Evolutionary conservation across 805 yeast genomes (phyloP).

Genomic region (Groenewaldozyma salmanticensis): DNA sequence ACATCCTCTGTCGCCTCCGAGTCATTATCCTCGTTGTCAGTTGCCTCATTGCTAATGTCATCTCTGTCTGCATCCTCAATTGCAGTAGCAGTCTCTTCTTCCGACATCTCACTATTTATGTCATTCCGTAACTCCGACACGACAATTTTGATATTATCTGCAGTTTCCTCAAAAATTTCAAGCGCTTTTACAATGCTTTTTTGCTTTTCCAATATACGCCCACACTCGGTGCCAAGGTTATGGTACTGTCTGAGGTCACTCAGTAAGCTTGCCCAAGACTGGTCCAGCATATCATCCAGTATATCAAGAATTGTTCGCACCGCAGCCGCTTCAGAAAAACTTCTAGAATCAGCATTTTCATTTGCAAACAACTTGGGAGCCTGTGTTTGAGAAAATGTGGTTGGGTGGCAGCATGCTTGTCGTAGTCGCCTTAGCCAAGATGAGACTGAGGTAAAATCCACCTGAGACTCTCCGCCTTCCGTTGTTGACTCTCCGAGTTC

Average conservation of each 20-base stretch:
- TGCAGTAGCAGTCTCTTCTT: slow-evolving; percentile 6
- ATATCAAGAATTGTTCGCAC: slow-evolving; percentile 57
- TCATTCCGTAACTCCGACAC: neutral
- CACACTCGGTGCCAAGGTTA: slow-evolving; percentile 44
- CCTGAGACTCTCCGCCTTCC: neutral
- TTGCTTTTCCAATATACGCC: slow-evolving; percentile 55
- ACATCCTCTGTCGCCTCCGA: slow-evolving; percentile 18
- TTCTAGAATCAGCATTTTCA: too few species aligned
- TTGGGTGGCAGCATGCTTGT: slow-evolving; percentile 76
- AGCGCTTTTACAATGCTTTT: slow-evolving; percentile 45
- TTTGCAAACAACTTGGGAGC: too few species aligned
- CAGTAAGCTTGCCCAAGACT: slow-evolving; percentile 40
- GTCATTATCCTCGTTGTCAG: slow-evolving; percentile 10
- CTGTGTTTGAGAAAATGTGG: too few species aligned
- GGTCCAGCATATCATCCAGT: slow-evolving; percentile 50
- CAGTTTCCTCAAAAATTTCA: slow-evolving; percentile 33
- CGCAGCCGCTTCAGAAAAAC: slow-evolving; percentile 24
- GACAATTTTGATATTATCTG: slow-evolving; percentile 4
- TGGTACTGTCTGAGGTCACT: slow-evolving; percentile 41
- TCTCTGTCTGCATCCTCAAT: slow-evolving; percentile 8
- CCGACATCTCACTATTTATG: slow-evolving; percentile 8
- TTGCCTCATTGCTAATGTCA: slow-evolving; percentile 20
- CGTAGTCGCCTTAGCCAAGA: slow-evolving; percentile 64
- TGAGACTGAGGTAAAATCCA: slow-evolving; percentile 34
- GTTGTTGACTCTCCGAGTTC: neutral